phyloP scores from a whole-genome alignment of 148 eudicot species.

The Rhododendron griersonianum region DNA sequence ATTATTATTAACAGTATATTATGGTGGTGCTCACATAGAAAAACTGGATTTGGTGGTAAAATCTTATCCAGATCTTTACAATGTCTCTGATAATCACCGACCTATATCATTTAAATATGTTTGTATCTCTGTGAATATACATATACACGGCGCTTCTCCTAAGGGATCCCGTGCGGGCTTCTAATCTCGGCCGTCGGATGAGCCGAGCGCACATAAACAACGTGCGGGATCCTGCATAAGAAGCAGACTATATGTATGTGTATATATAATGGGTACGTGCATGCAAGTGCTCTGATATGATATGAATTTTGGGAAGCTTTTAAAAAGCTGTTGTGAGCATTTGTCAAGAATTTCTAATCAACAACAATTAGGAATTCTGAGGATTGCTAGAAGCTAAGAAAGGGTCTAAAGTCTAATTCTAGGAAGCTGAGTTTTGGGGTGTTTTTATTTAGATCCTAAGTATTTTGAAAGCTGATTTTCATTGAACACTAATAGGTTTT shows the following conservation, averaged over 20 bases:
- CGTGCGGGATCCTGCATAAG: too few species aligned
- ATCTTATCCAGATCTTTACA: conserved; percentile 10
- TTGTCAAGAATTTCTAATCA: background rate
- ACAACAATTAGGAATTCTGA: background rate
- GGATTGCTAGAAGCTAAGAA: background rate
- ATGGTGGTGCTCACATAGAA: background rate
- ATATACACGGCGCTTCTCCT: too few species aligned
- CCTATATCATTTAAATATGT: background rate
- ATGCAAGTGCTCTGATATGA: too few species aligned
- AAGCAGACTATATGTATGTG: too few species aligned
- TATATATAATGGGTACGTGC: too few species aligned
- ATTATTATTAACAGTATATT: background rate
- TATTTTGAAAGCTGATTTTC: background rate
- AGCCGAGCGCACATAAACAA: too few species aligned
- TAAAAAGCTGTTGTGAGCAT: background rate
- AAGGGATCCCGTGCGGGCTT: too few species aligned
- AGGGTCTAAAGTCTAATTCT: background rate
- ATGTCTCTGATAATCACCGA: background rate
- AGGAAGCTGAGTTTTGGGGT: background rate
- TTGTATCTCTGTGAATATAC: background rate
- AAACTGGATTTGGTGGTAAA: background rate
- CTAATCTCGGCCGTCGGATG: too few species aligned
- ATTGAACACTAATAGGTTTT: background rate
- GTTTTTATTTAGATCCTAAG: background rate
- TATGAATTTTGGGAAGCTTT: background rate